A percentile compares a stretch with the other conserved stretches of the same genome.
Conservation (phyloP, 2,329 filamentous ascomycete species). For the Diaporthe sp. region DNA sequence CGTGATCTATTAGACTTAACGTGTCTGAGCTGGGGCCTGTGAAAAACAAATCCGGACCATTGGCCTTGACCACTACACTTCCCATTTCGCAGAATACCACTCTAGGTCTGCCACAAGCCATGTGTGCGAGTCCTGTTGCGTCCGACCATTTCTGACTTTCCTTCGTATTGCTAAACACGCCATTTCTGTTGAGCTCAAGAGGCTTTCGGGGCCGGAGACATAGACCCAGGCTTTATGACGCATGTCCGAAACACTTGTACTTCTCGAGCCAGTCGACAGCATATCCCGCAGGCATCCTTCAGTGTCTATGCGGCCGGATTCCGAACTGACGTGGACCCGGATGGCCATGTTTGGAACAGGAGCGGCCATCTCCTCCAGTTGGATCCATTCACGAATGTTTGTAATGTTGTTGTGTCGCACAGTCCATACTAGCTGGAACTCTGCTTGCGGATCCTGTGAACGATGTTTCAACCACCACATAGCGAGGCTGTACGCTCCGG, state of each 20-base stretch:
- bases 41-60: neutral
- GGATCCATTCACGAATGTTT: slow-evolving; percentile 9
- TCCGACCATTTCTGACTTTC: neutral
- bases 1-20: too few species aligned
- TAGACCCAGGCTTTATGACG: slow-evolving; percentile 32
- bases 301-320: slow-evolving; percentile 31
- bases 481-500: slow-evolving; percentile 30
- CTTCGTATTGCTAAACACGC: neutral
- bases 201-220: slow-evolving; percentile 28
- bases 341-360: slow-evolving; percentile 13
- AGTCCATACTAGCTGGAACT: slow-evolving; percentile 29
- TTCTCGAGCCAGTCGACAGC: neutral
- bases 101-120: slow-evolving; percentile 8
- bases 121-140: neutral
- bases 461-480: slow-evolving; percentile 31
- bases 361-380: neutral
- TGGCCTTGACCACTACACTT: neutral
- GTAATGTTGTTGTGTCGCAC: slow-evolving; percentile 4
- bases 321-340: slow-evolving; percentile 30
- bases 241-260: neutral
- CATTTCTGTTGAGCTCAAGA: slow-evolving; percentile 22
- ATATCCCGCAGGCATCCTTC: neutral
- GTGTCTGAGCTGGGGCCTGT: too few species aligned
- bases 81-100: slow-evolving; percentile 25
- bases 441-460: neutral